Percentiles rank a stretch among this genome's conserved stretches.
These are phyloP conservation scores for Fusarium tjaetaba DNA, from an alignment of 2,329 filamentous ascomycete genomes.

Conservation along the genomic window DNA sequence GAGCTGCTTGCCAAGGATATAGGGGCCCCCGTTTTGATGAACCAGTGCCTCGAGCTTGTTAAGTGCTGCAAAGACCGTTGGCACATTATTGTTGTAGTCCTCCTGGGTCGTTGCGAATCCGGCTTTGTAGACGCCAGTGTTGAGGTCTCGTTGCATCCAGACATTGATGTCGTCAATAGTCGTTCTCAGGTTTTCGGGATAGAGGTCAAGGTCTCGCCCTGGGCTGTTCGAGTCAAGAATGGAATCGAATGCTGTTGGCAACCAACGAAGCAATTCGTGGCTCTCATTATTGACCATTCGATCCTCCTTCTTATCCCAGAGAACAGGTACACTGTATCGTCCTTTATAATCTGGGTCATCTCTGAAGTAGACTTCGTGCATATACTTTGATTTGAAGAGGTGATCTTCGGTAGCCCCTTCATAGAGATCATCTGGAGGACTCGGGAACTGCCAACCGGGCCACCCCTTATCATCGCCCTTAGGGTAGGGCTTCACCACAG, in stretches of 20 bases:
- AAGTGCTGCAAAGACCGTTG: constrained; percentile 70
- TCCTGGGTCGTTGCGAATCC: constrained; percentile 74
- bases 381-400: constrained; percentile 71
- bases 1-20: constrained; percentile 69
- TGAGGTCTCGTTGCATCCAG: constrained; percentile 69
- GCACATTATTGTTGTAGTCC: constrained; percentile 70
- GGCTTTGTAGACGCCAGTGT: constrained; percentile 61
- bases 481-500: constrained; percentile 71
- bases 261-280: constrained; percentile 84
- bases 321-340: constrained; percentile 77
- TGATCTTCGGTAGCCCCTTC: constrained; percentile 69
- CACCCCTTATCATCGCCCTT: constrained; percentile 72
- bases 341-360: constrained; percentile 73
- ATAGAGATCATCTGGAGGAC: constrained; percentile 60
- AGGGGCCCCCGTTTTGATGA: constrained; percentile 56
- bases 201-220: constrained; percentile 62
- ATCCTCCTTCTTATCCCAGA: constrained; percentile 74
- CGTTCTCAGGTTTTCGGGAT: constrained; percentile 60
- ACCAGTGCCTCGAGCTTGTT: constrained; percentile 72
- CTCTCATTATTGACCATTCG: constrained; percentile 85
- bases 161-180: constrained; percentile 72
- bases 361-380: constrained; percentile 76
- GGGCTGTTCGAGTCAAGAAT: constrained; percentile 54
- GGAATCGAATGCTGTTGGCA: constrained; percentile 78
- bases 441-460: constrained; percentile 70